phyloP scores from a whole-genome alignment of 371 early-diverging fungal genomes.

The Mortierella sp. region DNA sequence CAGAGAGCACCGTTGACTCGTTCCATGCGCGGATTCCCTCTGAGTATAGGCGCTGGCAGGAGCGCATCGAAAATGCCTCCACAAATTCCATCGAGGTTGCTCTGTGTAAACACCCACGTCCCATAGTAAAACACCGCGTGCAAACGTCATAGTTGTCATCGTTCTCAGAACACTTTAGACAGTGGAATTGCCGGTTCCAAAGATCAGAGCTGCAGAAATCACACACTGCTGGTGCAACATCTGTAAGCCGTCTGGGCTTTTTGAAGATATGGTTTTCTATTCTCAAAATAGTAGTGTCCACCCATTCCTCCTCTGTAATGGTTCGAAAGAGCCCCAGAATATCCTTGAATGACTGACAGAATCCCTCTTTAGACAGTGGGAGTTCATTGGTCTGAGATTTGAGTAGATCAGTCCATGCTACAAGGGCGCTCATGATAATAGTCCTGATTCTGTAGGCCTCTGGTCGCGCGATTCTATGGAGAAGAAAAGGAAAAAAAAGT shows the following conservation, averaged over 20 bases:
- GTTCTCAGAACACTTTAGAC: conserved; percentile 35
- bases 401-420: conserved; percentile 29
- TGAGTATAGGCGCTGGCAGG: conserved; percentile 14
- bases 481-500: neutral
- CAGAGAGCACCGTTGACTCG: conserved; percentile 18
- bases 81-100: conserved; percentile 29
- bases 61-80: conserved; percentile 40
- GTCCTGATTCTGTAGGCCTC: conserved; percentile 51
- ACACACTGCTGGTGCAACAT: conserved; percentile 34
- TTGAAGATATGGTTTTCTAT: conserved; percentile 1
- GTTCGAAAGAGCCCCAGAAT: conserved; percentile 26
- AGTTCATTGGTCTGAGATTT: conserved; percentile 7
- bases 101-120: conserved; percentile 51
- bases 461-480: conserved; percentile 45
- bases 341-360: conserved; percentile 34
- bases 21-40: conserved; percentile 46
- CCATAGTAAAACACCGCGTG: conserved; percentile 24
- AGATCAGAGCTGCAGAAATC: conserved; percentile 55
- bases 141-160: conserved; percentile 39
- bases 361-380: conserved; percentile 11
- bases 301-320: conserved; percentile 54
- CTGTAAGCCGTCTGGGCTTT: conserved; percentile 15
- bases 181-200: conserved; percentile 62
- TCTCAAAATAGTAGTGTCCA: conserved; percentile 21
- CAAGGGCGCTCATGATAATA: conserved; percentile 34